Evolutionary conservation across 345 rosid genomes (phyloP).

Genomic region (Odontarrhena argentea): DNA sequence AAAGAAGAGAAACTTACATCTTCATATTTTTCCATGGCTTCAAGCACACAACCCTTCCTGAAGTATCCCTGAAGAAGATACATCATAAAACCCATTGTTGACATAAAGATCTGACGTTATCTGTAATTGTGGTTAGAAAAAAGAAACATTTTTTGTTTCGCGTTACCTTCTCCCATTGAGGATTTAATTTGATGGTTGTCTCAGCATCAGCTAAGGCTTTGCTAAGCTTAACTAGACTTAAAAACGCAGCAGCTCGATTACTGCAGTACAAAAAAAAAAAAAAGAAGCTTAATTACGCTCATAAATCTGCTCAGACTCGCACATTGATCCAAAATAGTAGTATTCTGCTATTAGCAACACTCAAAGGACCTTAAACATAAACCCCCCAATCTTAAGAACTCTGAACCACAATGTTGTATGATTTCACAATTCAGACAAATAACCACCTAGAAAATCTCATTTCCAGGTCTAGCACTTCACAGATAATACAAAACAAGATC

Average conservation of each 20-base stretch:
- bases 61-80: conserved; percentile 71
- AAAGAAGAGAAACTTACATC: conserved; percentile 52
- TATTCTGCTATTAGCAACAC: conserved; percentile 9
- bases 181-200: conserved; percentile 75
- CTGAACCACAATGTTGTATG: neutral
- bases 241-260: conserved; percentile 97
- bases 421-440: too few relatives aligned
- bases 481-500: conserved; percentile 26
- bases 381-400: neutral
- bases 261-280: conserved; percentile 41
- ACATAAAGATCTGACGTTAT: neutral
- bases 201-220: conserved; percentile 96
- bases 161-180: conserved; percentile 91
- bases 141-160: neutral
- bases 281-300: neutral
- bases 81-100: conserved; percentile 12
- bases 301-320: neutral
- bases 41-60: conserved; percentile 93
- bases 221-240: conserved; percentile 82
- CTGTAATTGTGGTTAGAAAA: neutral
- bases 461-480: conserved; percentile 3
- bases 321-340: conserved; percentile 2
- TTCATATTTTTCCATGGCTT: conserved; percentile 91
- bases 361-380: conserved; percentile 2
- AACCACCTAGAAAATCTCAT: neutral